phyloP scores from a whole-genome alignment of 768 basidiomycete genomes.

The Zangia roseola region DNA sequence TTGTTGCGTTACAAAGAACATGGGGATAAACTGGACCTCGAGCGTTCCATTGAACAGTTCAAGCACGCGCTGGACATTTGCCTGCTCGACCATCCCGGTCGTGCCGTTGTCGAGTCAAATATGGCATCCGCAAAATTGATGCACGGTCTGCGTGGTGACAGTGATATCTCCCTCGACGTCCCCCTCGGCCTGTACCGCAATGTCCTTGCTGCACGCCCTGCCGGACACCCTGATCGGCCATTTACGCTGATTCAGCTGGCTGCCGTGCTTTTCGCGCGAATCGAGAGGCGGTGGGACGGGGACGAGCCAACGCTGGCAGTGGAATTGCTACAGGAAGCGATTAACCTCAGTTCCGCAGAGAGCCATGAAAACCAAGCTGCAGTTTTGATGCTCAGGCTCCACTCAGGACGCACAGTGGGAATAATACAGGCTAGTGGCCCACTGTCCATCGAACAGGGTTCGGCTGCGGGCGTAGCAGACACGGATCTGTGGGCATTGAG shows the following conservation, averaged over 20 bases:
- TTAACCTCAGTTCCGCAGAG: neutral
- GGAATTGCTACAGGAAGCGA: neutral
- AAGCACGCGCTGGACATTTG: conserved; percentile 4
- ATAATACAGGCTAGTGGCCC: neutral
- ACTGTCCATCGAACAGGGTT: neutral
- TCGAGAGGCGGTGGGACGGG: neutral
- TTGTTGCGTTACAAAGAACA: neutral
- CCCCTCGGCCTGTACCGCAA: neutral
- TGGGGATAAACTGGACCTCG: neutral
- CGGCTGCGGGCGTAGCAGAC: neutral
- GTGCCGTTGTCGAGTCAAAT: conserved; percentile 4
- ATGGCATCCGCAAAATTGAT: conserved; percentile 2
- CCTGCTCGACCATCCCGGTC: conserved; percentile 4
- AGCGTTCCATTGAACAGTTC: neutral
- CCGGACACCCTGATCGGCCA: neutral
- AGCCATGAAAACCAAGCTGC: neutral
- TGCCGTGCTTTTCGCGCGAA: neutral
- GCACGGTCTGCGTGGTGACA: neutral
- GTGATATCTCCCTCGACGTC: neutral
- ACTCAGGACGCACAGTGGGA: neutral
- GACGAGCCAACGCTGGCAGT: neutral
- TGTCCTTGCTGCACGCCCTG: conserved; percentile 1
- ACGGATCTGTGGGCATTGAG: neutral
- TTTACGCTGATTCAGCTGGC: conserved; percentile 3
- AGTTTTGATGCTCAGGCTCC: neutral